Evolutionary conservation across 306 rosid genomes (phyloP).

Genomic region (Hippophae rhamnoides): DNA sequence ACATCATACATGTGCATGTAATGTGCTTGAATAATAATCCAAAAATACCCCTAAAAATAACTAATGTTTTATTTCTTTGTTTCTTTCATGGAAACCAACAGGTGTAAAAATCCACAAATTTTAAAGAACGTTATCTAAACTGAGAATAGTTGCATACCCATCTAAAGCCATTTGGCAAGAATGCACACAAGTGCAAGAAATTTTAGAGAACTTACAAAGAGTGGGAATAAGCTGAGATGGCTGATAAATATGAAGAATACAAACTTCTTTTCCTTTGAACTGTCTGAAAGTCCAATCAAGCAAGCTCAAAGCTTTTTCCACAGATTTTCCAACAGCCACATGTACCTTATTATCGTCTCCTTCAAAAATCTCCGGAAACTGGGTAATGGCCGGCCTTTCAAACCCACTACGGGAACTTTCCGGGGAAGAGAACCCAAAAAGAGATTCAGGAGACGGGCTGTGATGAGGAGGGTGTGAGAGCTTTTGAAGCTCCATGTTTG

Average conservation of each 20-base stretch:
- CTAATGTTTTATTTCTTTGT: neutral
- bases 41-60: no score
- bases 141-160: no score
- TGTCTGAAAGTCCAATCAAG: constrained; percentile 53
- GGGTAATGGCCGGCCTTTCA: constrained; percentile 18
- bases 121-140: neutral
- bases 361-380: constrained; percentile 23
- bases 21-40: no score
- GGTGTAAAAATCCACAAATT: neutral
- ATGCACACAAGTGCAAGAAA: neutral
- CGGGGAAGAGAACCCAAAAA: constrained; percentile 32
- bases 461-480: constrained; percentile 20
- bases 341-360: constrained; percentile 27
- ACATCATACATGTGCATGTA: no score
- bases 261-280: constrained; percentile 34
- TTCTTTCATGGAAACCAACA: constrained; percentile 7
- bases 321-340: constrained; percentile 67
- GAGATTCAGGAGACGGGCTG: constrained; percentile 8
- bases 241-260: constrained; percentile 55
- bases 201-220: constrained; percentile 32
- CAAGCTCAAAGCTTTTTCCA: constrained; percentile 40
- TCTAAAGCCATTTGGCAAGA: no score
- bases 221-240: constrained; percentile 75
- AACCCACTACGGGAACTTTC: constrained; percentile 17
- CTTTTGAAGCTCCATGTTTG: constrained; percentile 40